Evolutionary conservation across 495 filamentous ascomycete genomes (phyloP), one percentile per base, ranked within the genome.

Genomic region (Aspergillus baeticus): DNA sequence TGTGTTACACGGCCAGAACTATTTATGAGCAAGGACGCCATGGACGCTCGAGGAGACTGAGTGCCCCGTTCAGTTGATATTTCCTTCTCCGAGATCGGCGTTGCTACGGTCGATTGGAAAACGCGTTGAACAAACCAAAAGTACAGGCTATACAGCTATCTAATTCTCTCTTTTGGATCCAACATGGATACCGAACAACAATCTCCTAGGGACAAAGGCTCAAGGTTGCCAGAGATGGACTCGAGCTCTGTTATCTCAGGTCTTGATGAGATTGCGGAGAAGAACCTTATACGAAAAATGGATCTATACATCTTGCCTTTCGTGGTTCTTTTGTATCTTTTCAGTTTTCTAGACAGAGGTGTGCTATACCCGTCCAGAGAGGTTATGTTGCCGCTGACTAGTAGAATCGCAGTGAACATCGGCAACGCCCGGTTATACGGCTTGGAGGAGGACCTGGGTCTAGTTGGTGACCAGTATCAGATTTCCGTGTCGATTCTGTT

Each of bases 341-440:
- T 88, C 44, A 81, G 79, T 54, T 89, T 88, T 61, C 67, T 89
- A n/a, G 86, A 89, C 60, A 71, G 84, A 69, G 73, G 71, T 74
- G 57, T 51, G 60, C 48, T 51, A 23, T n/a, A 50, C 6, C 33
- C 50, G 33, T 45, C 29, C 37, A 56, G 63, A 17, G 37, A 37
- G 54, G 58, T 23, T 43, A n/a, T 42, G 26, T 20, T 22, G 20
- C 23, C 22, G 33, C 45, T 51, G 11, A 15, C 14, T 10, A n/a
- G n/a, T 23, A 18, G 36, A 57, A 44, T 35, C 42, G 75, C 59
- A 75, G 87, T 91, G 20, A 91, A 91, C 63, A 92, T 93, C 57
- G 88, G 88, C 53, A 90, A 90, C 72, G 86, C 87, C 10, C 75
- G 85, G 8, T 71, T 92, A 23, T 91, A 90, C 59, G 75, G 76